Evolutionary conservation across 2,329 filamentous ascomycete genomes (phyloP), one percentile per base, ranked within the genome.

Genomic region (Epicoccum sorghinum): DNA sequence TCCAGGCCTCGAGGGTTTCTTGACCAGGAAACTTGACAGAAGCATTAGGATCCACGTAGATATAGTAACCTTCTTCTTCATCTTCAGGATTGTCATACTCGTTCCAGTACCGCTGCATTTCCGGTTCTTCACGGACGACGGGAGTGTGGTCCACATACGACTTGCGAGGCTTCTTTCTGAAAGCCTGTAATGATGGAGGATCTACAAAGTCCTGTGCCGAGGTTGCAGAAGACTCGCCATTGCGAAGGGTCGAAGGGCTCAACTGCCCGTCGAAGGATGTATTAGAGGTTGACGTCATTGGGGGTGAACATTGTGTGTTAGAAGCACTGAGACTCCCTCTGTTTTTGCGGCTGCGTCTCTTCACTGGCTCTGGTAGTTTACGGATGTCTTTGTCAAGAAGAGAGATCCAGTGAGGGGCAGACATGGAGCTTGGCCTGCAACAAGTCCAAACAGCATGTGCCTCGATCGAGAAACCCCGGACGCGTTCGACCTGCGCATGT

Each of bases 11-110:
- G 24, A 91, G 74, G 33, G 84, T 82, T 24, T 82, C 80, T 32
- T 90, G 75, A 12, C 89, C 87, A 0, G 88, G 86, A 49, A 90
- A 89, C 30, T 77, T 77, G 14, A 75, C 67, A 8, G 82, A 78
- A 1, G 83, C 83, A 61, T 90, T 82, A 0, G 90, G 89, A 67
- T 93, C 83, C 55, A 93, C 79, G 65, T 90, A 91, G 61, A 95
- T 87, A 71, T 91, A 95, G 27, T 82, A 83, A 32, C 84, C 82
- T 18, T 86, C 81, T 12, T 81, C 76, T 3, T 82, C 85, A 9
- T 76, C 77, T 69, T 90, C 91, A 7, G 89, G 89, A 69, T 93
- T 78, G 62, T 96, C 91, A 72, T 93, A 95, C 72, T 96, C 91
- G 72, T 90, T 93, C 90, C 91, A 96, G 69, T 93, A 95, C 45